Base-by-base conservation (phyloP, 257 asterid species). In the Gentiana straminea region DNA sequence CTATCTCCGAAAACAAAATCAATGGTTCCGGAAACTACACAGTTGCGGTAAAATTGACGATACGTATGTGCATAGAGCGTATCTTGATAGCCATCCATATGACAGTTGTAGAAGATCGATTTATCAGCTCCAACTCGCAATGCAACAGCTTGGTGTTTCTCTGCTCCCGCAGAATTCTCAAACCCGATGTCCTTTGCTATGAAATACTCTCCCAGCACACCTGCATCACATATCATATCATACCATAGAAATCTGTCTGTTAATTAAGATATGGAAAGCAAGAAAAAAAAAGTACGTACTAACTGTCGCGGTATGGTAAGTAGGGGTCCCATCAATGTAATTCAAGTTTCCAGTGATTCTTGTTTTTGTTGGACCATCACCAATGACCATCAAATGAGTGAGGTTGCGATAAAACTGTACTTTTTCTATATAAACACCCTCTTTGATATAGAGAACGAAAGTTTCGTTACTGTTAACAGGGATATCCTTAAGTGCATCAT, bases 1-100 rank as follows among this genome's bases (percentile, higher is more conserved):
- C 80, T 74, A 59, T 89, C 93, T 0, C 97, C 95, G 4, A 89
- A 89, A 4, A 89, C 55, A 75, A 81, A 89, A 69, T 89, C 97
- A 35, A 89, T 75, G 50, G 97, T 89, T 67, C 97, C 97, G 0
- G 95, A 79, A 77, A 89, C 79, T 4, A 38, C 35, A 55, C 97
- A 89, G 54, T 86, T 71, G 1, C 91, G 59, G 57, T 86, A 89
- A 77, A 69, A 89, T 13, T 89, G 97, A 35, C 97, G 85, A 54
- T 89, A 84, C 13, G 87, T 73, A 57, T 89, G 94, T 4, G 74
- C 68, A 43, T 82, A 89, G 50, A 89, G 89, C 0, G 93, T 86
- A 76, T 83, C 93, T 60, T 89, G 97, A 74, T 83, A 80, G 1
- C 93, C 97, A 50, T 89, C 90, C 69, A 89, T 75, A 5, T 78